phyloP scores from a whole-genome alignment of 495 filamentous ascomycete genomes.

The Tuber umbilicatum region DNA sequence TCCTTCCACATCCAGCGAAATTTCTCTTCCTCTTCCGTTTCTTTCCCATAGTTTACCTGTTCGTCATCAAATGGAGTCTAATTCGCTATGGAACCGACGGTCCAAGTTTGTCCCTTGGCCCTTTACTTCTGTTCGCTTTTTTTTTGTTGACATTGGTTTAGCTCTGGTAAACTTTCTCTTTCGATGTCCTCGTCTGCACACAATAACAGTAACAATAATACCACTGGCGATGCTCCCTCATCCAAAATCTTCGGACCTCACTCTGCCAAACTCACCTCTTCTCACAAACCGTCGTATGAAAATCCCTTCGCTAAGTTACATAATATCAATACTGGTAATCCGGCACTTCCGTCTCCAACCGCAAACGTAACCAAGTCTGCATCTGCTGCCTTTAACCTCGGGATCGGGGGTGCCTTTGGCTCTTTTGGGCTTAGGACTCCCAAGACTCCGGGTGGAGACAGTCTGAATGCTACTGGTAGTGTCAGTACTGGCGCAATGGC shows the following conservation, averaged over 20 bases:
- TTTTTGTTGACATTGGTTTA: slow-evolving; percentile 22
- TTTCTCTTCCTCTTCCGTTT: slow-evolving; percentile 36
- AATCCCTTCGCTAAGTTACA: slow-evolving; percentile 68
- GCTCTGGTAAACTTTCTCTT: slow-evolving; percentile 73
- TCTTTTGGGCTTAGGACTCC: slow-evolving; percentile 90
- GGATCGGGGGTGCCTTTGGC: slow-evolving; percentile 82
- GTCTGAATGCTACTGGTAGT: slow-evolving; percentile 41
- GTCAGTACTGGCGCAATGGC: slow-evolving; percentile 20
- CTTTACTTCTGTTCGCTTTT: slow-evolving; percentile 18
- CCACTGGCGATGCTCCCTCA: slow-evolving; percentile 56
- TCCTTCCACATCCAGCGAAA: slow-evolving; percentile 34
- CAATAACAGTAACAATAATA: slow-evolving; percentile 60
- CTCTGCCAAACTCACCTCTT: slow-evolving; percentile 67
- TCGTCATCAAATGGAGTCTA: slow-evolving; percentile 53
- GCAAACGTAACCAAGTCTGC: slow-evolving; percentile 53
- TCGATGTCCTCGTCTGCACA: slow-evolving; percentile 58
- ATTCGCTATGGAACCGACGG: slow-evolving; percentile 82
- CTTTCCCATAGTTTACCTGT: slow-evolving; percentile 31
- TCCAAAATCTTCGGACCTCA: slow-evolving; percentile 53
- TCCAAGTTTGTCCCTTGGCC: slow-evolving; percentile 62
- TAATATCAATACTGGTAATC: slow-evolving; percentile 62
- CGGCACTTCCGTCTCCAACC: slow-evolving; percentile 74
- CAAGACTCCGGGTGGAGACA: slow-evolving; percentile 70
- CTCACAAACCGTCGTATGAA: slow-evolving; percentile 59
- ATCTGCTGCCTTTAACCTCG: slow-evolving; percentile 87